A percentile compares a stretch with the other conserved stretches of the same genome.
Evolutionary conservation across 805 yeast genomes (phyloP).

Genomic region (Huiozyma sinensis): DNA sequence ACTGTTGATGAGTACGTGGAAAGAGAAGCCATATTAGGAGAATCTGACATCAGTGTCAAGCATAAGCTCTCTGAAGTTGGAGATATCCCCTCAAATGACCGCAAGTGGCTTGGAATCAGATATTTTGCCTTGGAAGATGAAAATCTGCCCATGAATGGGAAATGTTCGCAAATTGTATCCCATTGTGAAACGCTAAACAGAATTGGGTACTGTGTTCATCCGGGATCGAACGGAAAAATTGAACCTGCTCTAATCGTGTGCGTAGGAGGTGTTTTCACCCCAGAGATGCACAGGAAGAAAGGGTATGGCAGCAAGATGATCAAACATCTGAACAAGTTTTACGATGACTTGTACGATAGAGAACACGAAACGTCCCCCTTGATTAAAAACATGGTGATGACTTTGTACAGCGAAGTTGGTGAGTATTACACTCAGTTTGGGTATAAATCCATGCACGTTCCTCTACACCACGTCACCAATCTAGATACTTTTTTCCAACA

Average conservation of each 20-base stretch:
- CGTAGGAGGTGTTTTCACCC: constrained; percentile 53
- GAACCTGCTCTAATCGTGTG: constrained; percentile 29
- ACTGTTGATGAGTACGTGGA: constrained; percentile 29
- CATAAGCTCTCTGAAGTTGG: constrained; percentile 7
- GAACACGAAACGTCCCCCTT: constrained; percentile 18
- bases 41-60: constrained; percentile 19
- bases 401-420: constrained; percentile 67
- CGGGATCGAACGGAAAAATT: constrained; percentile 17
- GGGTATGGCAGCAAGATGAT: constrained; percentile 49
- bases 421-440: constrained; percentile 57
- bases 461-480: constrained; percentile 25
- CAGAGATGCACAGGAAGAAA: constrained; percentile 36
- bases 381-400: constrained; percentile 26
- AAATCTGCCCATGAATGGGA: constrained; percentile 13
- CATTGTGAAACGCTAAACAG: constrained; percentile 34
- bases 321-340: constrained; percentile 24
- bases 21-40: constrained; percentile 28
- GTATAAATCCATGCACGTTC: constrained; percentile 34
- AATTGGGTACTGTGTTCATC: constrained; percentile 24
- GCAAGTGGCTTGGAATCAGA: constrained; percentile 26
- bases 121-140: constrained; percentile 28
- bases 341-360: constrained; percentile 21
- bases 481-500: constrained; percentile 12
- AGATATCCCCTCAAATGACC: constrained; percentile 9
- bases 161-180: constrained; percentile 30